Evolutionary conservation across 2,329 filamentous ascomycete genomes (phyloP), one percentile per base, ranked within the genome.

Genomic region (Madurella fahalii): DNA sequence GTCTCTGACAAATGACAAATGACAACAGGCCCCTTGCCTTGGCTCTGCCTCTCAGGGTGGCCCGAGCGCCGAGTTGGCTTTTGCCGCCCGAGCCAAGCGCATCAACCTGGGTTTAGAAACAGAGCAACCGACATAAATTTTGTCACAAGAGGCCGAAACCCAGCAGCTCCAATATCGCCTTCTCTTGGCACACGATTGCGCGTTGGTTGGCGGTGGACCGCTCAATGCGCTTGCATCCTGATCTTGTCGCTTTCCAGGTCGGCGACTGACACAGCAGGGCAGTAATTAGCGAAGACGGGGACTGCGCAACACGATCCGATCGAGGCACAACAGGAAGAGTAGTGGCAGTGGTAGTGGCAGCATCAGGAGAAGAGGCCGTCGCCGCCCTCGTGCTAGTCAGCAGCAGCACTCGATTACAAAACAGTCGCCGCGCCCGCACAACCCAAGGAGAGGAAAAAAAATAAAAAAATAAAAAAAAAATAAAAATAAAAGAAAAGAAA

Each of bases 131-230:
- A 41, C 9, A 37, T 52, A 54, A 52, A 50, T 58, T 58, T 55
- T 58, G 44, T 52, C 44, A 16, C 18, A 16, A 42, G 41, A 16
- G 30, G 55, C 47, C 40, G 55, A 52, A 57, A 52, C 18, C 47
- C 41, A 41, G 56, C 39, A 49, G 31, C 48, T 48, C 45, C 54
- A 47, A 48, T 53, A 59, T 57, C 54, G 52, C 52, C 54, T 51
- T 47, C 50, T 52, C 55, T 60, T 58, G 52, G 52, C 57, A 50
- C 45, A 18, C 40, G 45, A 42, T 57, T 58, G 53, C 53, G 43
- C 56, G 44, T 37, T 43, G 39, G 39, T 50, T 41, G 40, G 40
- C 40, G 48, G 12, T 50, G 31, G n/a, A 13, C 45, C 30, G n/a
- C 37, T 43, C 34, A 50, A 52, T 46, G 40, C 34, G 43, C 39